These are phyloP conservation scores for Deinandra increscens DNA, from an alignment of 129 eudicot species.

Conservation along the genomic window DNA sequence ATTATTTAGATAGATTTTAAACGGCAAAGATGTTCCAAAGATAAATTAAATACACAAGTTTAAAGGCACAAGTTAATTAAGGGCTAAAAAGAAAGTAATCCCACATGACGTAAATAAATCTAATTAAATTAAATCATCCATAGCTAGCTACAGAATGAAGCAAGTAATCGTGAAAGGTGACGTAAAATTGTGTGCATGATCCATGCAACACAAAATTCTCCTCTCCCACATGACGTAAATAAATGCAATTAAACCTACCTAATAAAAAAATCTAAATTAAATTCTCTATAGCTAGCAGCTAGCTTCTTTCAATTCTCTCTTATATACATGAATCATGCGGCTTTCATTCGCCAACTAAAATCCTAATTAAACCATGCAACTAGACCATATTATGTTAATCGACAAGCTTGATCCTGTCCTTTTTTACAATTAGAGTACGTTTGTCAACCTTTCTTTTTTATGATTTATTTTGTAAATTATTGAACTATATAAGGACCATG, in stretches of 20 bases:
- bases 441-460: conserved; percentile 22
- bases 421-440: background rate
- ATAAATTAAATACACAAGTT: no score
- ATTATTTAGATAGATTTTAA: no score
- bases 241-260: background rate
- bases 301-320: background rate
- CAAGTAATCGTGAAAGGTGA: conserved; percentile 31
- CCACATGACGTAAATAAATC: no score
- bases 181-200: conserved; percentile 37
- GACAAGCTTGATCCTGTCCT: background rate
- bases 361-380: background rate
- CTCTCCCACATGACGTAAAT: conserved; percentile 28
- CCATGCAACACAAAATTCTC: conserved; percentile 39
- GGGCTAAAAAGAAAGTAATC: background rate
- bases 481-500: background rate
- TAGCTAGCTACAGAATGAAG: no score
- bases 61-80: no score
- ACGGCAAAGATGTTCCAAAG: no score
- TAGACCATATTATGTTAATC: background rate
- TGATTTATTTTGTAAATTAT: background rate
- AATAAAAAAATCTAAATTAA: background rate
- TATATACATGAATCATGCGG: conserved; percentile 21
- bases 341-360: conserved; percentile 10
- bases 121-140: no score
- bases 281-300: no score